phyloP scores from a whole-genome alignment of 345 rosid species.

The Reutealis trisperma region DNA sequence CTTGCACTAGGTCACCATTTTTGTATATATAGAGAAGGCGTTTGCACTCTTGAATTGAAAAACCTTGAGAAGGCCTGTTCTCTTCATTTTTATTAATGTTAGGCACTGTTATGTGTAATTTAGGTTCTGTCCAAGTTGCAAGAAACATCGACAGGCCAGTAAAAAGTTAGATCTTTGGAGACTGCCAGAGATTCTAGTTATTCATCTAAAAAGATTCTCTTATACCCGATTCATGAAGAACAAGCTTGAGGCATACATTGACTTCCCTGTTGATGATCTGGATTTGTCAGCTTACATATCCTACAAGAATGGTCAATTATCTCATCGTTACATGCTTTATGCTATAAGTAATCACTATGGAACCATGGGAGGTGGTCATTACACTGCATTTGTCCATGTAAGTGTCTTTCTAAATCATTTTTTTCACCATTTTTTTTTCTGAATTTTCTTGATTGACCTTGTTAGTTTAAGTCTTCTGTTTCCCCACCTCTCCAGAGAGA shows the following conservation, averaged over 20 bases:
- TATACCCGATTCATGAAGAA: slow-evolving; percentile 81
- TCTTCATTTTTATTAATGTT: slow-evolving; percentile 19
- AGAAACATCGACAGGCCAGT: slow-evolving; percentile 83
- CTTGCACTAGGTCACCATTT: too few species aligned
- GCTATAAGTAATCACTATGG: slow-evolving; percentile 97
- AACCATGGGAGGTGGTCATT: slow-evolving; percentile 98
- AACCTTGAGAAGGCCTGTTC: slow-evolving; percentile 10
- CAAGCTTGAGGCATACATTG: slow-evolving; percentile 92
- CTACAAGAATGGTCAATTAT: slow-evolving; percentile 47
- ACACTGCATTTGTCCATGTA: slow-evolving; percentile 98
- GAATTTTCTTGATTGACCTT: too few species aligned
- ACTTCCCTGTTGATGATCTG: slow-evolving; percentile 86
- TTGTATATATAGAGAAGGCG: too few species aligned
- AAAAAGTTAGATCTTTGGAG: slow-evolving; percentile 98
- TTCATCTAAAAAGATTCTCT: slow-evolving; percentile 94
- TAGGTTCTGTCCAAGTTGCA: slow-evolving; percentile 97
- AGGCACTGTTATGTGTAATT: slow-evolving; percentile 14
- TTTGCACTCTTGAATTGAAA: background rate
- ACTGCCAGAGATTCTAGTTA: slow-evolving; percentile 86
- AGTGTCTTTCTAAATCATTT: slow-evolving; percentile 29
- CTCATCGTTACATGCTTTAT: slow-evolving; percentile 79
- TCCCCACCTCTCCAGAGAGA: background rate
- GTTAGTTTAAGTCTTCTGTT: background rate
- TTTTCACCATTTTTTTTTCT: background rate
- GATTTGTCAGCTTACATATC: slow-evolving; percentile 77